Evolutionary conservation across 345 rosid species (phyloP).

Genomic region (Murraya paniculata): DNA sequence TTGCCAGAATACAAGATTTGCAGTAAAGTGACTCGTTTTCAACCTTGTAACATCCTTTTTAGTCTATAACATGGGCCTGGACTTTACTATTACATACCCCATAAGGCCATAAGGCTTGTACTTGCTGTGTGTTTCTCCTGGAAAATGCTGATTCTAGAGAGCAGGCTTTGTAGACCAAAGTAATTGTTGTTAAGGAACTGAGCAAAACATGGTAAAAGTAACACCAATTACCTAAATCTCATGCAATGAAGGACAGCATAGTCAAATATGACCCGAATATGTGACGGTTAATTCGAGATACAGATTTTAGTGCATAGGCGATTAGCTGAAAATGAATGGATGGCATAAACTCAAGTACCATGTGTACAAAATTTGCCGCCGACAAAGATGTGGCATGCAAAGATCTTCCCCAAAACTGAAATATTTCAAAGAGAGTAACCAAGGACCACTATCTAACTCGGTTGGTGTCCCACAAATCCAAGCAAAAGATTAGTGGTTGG

Average conservation of each 20-base stretch:
- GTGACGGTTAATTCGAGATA: neutral
- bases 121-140: neutral
- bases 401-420: neutral
- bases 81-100: too few species aligned
- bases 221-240: neutral
- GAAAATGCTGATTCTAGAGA: neutral
- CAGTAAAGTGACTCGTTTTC: neutral
- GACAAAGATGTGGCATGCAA: constrained; percentile 12
- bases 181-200: neutral
- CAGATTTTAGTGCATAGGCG: neutral
- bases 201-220: neutral
- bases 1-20: neutral
- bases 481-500: neutral
- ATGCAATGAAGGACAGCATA: neutral
- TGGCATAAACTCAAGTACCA: neutral
- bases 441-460: neutral
- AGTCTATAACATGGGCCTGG: neutral
- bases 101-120: too few species aligned
- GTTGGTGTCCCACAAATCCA: neutral
- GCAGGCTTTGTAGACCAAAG: neutral
- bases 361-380: neutral
- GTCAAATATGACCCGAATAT: neutral
- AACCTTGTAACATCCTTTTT: too few species aligned
- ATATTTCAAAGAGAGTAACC: neutral
- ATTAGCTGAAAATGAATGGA: constrained; percentile 15